These are phyloP conservation scores for Capronia americana DNA, from an alignment of 2,329 filamentous ascomycete species.

Conservation along the genomic window DNA sequence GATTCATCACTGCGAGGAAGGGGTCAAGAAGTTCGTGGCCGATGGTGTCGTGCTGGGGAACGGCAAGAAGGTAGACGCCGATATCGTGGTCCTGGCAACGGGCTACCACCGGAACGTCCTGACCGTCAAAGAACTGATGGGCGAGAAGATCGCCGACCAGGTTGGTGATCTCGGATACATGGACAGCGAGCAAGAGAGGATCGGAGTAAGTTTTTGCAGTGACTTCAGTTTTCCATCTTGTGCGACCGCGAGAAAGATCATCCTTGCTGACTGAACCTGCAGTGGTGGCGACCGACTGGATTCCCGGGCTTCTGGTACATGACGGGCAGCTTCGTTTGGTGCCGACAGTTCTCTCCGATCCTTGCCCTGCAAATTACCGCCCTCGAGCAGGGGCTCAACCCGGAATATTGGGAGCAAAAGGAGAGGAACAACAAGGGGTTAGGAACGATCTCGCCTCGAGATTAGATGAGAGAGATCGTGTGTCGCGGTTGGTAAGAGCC, in stretches of 20 bases:
- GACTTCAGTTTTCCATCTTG: neutral
- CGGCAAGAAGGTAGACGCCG: slow-evolving; percentile 49
- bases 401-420: slow-evolving; percentile 6
- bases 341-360: slow-evolving; percentile 64
- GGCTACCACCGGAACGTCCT: slow-evolving; percentile 72
- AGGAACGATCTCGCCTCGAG: neutral
- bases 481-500: too few relatives aligned
- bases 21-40: slow-evolving; percentile 51
- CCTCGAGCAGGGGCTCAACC: slow-evolving; percentile 21
- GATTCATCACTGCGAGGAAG: slow-evolving; percentile 58
- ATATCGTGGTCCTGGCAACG: slow-evolving; percentile 69
- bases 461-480: neutral
- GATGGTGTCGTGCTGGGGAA: slow-evolving; percentile 15
- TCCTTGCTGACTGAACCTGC: neutral
- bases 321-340: slow-evolving; percentile 68
- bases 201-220: slow-evolving; percentile 44
- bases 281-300: slow-evolving; percentile 63
- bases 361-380: slow-evolving; percentile 60
- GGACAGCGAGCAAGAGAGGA: slow-evolving; percentile 62
- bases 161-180: slow-evolving; percentile 67
- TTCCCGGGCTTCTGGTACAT: slow-evolving; percentile 72
- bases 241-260: neutral
- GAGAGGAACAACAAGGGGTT: slow-evolving; percentile 9
- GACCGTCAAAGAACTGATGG: slow-evolving; percentile 66
- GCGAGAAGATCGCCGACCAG: slow-evolving; percentile 64